phyloP scores from a whole-genome alignment of 2,329 filamentous ascomycete species.

The Cercospora zeae-maydis region DNA sequence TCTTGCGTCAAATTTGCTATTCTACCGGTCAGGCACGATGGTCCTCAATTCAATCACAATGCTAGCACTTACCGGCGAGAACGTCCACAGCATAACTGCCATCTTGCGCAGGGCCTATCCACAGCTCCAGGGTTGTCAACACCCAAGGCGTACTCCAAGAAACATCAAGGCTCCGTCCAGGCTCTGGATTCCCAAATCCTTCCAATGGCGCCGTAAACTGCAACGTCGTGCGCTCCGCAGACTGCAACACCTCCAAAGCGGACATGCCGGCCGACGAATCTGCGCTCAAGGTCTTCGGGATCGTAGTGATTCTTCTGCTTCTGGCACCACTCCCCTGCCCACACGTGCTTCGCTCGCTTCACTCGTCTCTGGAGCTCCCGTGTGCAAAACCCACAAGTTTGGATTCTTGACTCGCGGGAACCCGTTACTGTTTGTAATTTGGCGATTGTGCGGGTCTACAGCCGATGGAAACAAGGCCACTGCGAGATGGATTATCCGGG shows the following conservation, averaged over 20 bases:
- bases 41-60: not conserved
- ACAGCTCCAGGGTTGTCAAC: conserved; percentile 18
- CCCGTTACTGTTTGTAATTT: not conserved
- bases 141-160: conserved; percentile 20
- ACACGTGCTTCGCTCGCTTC: not conserved
- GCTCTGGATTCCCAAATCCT: not conserved
- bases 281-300: not conserved
- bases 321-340: not conserved
- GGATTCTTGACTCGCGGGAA: not conserved
- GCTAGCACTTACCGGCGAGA: conserved; percentile 17
- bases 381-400: not conserved
- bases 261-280: conserved; percentile 1
- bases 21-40: not conserved
- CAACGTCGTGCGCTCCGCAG: conserved; percentile 9
- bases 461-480: not conserved
- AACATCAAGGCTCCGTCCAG: conserved; percentile 13
- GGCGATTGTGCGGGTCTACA: not conserved
- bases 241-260: conserved; percentile 15
- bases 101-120: conserved; percentile 14
- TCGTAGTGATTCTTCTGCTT: not conserved
- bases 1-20: conserved; percentile 9
- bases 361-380: not conserved
- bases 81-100: conserved; percentile 17
- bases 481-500: not conserved
- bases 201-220: conserved; percentile 8